These are phyloP conservation scores for Funneliformis mosseae DNA, from an alignment of 192 early-diverging fungal species.

Conservation along the genomic window DNA sequence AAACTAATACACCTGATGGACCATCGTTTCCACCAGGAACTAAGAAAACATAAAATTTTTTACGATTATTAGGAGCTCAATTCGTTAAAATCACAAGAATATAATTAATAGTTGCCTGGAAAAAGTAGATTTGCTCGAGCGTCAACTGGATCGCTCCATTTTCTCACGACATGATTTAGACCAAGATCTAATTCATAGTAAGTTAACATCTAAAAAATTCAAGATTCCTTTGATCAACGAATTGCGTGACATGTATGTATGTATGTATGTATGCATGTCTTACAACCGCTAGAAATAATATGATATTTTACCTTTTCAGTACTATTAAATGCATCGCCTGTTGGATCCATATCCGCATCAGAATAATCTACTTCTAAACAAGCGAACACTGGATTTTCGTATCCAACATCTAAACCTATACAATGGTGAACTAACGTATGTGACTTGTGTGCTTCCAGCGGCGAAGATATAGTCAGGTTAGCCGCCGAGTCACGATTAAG, in stretches of 20 bases:
- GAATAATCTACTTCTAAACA: conserved; percentile 85
- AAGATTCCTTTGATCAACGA: no score
- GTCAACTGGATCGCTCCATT: conserved; percentile 88
- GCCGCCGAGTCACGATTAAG: conserved; percentile 89
- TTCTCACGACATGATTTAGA: conserved; percentile 96
- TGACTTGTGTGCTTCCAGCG: conserved; percentile 89
- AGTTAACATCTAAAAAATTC: conserved; percentile 62
- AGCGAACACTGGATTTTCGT: conserved; percentile 98
- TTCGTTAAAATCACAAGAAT: not conserved
- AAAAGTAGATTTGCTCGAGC: conserved; percentile 78
- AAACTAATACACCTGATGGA: conserved; percentile 96
- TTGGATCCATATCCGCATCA: conserved; percentile 78
- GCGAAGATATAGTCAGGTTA: conserved; percentile 88
- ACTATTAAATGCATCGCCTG: conserved; percentile 68
- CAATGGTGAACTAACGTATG: conserved; percentile 76
- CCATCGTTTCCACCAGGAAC: conserved; percentile 90
- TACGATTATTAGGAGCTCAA: not conserved
- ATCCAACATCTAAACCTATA: conserved; percentile 95
- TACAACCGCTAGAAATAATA: not conserved
- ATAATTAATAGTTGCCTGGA: conserved; percentile 51
- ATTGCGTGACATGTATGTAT: not conserved
- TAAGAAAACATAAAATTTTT: conserved; percentile 28
- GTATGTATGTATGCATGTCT: not conserved
- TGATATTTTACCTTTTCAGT: conserved; percentile 66
- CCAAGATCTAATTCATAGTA: conserved; percentile 99